Evolutionary conservation across 257 asterid species (phyloP).

Genomic region (Nyctanthes arbortristis): DNA sequence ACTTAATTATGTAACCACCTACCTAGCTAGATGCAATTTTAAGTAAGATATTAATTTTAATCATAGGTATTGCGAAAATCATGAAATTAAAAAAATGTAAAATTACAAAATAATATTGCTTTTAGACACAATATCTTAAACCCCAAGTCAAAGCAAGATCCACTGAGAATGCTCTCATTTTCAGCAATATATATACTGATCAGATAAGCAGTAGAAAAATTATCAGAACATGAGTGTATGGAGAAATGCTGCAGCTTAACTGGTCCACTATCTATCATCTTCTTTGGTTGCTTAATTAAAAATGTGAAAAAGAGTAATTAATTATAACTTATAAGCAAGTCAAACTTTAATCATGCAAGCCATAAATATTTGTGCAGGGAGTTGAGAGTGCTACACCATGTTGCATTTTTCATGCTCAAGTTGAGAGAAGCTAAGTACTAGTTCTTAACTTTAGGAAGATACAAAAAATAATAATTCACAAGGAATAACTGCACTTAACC

Average conservation of each 20-base stretch:
- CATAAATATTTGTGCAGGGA: slow-evolving; percentile 22
- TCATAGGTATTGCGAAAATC: slow-evolving; percentile 20
- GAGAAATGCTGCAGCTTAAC: slow-evolving; percentile 2
- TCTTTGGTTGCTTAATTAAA: slow-evolving; percentile 12
- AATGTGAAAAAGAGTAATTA: slow-evolving; percentile 20
- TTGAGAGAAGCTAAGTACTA: not conserved
- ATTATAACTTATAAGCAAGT: slow-evolving; percentile 23
- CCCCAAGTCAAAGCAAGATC: slow-evolving; percentile 50
- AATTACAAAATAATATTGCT: slow-evolving; percentile 8
- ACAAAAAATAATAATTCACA: not conserved
- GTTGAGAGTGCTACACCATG: slow-evolving; percentile 1
- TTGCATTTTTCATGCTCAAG: not conserved
- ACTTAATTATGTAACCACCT: not conserved
- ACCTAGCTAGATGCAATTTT: not conserved
- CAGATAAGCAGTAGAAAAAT: slow-evolving; percentile 11
- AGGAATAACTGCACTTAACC: not conserved
- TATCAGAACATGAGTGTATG: not conserved
- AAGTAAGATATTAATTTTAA: too few species aligned
- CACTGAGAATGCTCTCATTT: slow-evolving; percentile 26
- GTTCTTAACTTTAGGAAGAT: not conserved
- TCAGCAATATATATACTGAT: slow-evolving; percentile 17
- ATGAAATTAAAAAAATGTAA: not conserved
- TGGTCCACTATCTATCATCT: not conserved
- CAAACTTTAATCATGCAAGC: slow-evolving; percentile 26
- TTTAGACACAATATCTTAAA: slow-evolving; percentile 24